Percentiles rank a stretch among this genome's conserved stretches.
Conservation (phyloP, 1,284 basidiomycete genomes). For the Phylloporus sp. region DNA sequence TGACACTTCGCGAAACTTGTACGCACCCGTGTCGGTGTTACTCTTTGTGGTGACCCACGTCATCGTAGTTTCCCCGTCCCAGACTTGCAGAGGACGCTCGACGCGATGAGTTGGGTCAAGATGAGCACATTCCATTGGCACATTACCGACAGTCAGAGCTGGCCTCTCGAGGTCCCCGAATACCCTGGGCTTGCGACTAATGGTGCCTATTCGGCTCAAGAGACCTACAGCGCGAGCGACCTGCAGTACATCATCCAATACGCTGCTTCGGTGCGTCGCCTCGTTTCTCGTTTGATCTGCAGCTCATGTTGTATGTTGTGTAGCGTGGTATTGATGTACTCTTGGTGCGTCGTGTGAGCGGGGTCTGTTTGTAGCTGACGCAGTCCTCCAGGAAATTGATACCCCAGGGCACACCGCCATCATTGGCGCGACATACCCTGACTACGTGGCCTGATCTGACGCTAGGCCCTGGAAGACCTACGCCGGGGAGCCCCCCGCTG, state of each 20-base stretch:
- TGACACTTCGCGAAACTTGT: slow-evolving; percentile 73
- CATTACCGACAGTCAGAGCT: slow-evolving; percentile 68
- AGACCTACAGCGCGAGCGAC: slow-evolving; percentile 61
- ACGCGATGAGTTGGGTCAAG: slow-evolving; percentile 89
- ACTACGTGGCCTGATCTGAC: slow-evolving; percentile 66
- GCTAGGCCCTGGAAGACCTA: slow-evolving; percentile 58
- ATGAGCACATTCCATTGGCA: slow-evolving; percentile 76
- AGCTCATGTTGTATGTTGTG: neutral
- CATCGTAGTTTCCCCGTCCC: slow-evolving; percentile 61
- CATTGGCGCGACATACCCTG: slow-evolving; percentile 62
- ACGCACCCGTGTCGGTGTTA: neutral
- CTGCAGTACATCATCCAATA: slow-evolving; percentile 62
- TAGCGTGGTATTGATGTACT: slow-evolving; percentile 37
- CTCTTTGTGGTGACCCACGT: no score
- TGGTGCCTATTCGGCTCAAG: slow-evolving; percentile 62
- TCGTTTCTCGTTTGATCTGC: neutral
- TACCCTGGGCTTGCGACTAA: slow-evolving; percentile 63
- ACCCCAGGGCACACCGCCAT: slow-evolving; percentile 76
- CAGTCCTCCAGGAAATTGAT: slow-evolving; percentile 56
- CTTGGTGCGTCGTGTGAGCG: slow-evolving; percentile 24
- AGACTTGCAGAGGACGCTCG: slow-evolving; percentile 75
- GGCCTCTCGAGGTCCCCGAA: slow-evolving; percentile 63
- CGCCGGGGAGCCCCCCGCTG: slow-evolving; percentile 68
- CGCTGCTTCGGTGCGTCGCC: slow-evolving; percentile 56
- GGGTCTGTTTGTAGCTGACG: slow-evolving; percentile 5